Evolutionary conservation across 2,329 filamentous ascomycete species (phyloP), one percentile per base, ranked within the genome.

Genomic region (Dactylella cylindrospora): DNA sequence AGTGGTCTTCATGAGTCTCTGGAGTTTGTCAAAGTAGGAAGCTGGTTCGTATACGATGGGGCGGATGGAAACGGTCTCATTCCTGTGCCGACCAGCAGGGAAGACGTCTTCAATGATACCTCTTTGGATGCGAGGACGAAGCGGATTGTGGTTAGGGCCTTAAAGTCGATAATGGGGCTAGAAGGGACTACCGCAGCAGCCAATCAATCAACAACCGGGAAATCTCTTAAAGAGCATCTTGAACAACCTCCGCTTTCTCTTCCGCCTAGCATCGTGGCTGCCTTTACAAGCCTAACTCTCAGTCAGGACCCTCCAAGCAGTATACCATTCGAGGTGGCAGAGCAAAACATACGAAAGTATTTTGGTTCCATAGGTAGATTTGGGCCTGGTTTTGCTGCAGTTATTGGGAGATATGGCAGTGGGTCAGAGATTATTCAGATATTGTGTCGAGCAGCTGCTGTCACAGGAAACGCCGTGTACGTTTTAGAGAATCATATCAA

Each of bases 331-430:
- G 41, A 31, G 23, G 17, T 38, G 68, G 89, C 89, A 0, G 74
- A 97, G 19, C 79, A 81, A 1, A 79, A 82, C 20, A 86, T 97
- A 53, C 80, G 85, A 67, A 82, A 84, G 36, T 90, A 98, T 73
- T 76, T 97, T 44, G 80, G 81, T 10, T 96, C 91, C 0, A 90
- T 94, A 73, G 90, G 91, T 5, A 76, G 88, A 3, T 91, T 96
- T 68, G 91, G 91, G 0, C 81, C 86, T 40, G 90, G 91, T 7
- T 97, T 97, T 71, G 88, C 88, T 45, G 88, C 89, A 39, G 83
- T 98, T 9, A 82, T 95, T 67, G 85, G 90, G 17, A 96, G 95
- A 77, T 98, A 90, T 85, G 91, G 91, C 39, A 90, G 91, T 22
- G 78, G 86, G 39, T 86, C 89, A 25, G 91, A 98, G 73, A 83